A percentile compares a stretch with the other conserved stretches of the same genome.
phyloP scores from a whole-genome alignment of 805 yeast genomes.

The Hanseniaspora hatyaiensis region DNA sequence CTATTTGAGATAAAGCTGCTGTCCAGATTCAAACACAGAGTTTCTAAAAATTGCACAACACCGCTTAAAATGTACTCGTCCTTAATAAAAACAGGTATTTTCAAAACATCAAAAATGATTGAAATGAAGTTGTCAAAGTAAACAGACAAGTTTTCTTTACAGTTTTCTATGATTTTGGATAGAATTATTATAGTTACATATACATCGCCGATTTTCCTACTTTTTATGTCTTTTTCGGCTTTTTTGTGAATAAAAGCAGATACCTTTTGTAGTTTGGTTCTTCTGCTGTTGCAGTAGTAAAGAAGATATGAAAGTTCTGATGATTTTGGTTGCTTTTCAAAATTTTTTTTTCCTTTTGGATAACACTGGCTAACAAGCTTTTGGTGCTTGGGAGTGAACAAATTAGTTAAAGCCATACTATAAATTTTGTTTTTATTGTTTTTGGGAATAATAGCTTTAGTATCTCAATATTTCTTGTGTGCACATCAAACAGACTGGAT shows the following conservation, averaged over 20 bases:
- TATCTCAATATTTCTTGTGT: too few species aligned
- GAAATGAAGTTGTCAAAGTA: slow-evolving; percentile 59
- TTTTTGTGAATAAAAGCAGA: slow-evolving; percentile 54
- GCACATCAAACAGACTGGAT: too few species aligned
- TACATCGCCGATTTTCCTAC: slow-evolving; percentile 62
- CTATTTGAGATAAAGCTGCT: slow-evolving; percentile 40
- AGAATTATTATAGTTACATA: slow-evolving; percentile 69
- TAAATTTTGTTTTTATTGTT: not conserved
- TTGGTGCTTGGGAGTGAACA: slow-evolving; percentile 74
- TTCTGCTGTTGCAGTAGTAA: slow-evolving; percentile 80
- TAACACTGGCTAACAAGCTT: slow-evolving; percentile 82
- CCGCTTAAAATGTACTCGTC: slow-evolving; percentile 54
- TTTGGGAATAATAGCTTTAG: too few species aligned
- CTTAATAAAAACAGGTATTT: slow-evolving; percentile 31
- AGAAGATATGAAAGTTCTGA: slow-evolving; percentile 80
- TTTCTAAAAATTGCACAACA: slow-evolving; percentile 37
- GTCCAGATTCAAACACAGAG: slow-evolving; percentile 44
- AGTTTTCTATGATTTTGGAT: slow-evolving; percentile 55
- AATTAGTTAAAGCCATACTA: slow-evolving; percentile 17
- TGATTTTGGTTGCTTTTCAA: slow-evolving; percentile 81
- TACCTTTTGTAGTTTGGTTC: slow-evolving; percentile 82
- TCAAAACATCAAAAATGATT: slow-evolving; percentile 43
- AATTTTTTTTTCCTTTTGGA: slow-evolving; percentile 68
- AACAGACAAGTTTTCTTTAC: slow-evolving; percentile 73
- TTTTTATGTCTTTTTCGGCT: slow-evolving; percentile 48